phyloP scores from a whole-genome alignment of 352 stramenopile genomes.

The Globisporangium cystogenes region DNA sequence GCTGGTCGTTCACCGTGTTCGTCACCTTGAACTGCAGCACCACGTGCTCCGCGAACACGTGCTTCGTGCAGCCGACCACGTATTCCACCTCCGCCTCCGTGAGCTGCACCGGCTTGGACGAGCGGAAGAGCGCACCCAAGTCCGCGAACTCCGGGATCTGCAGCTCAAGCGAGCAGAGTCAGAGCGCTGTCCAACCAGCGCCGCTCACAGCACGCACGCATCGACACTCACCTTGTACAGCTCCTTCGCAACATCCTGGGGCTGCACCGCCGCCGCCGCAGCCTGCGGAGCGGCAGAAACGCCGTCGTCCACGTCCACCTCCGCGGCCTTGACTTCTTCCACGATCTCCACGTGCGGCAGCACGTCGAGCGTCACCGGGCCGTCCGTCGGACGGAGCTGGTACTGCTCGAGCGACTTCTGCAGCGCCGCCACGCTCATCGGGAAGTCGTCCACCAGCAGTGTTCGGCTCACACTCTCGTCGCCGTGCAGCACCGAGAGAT shows the following conservation, averaged over 20 bases:
- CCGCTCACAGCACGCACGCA: no score
- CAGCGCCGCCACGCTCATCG: constrained; percentile 61
- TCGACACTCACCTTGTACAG: constrained; percentile 84
- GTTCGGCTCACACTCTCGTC: constrained; percentile 46
- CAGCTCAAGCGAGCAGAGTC: not conserved
- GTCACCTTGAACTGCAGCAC: constrained; percentile 97
- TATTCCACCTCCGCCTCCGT: constrained; percentile 98
- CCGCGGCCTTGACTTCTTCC: constrained; percentile 30
- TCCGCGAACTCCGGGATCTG: constrained; percentile 94
- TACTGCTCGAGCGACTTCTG: constrained; percentile 89
- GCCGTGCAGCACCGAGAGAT: constrained; percentile 70
- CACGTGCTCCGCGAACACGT: constrained; percentile 96
- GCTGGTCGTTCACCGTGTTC: constrained; percentile 99
- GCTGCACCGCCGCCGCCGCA: constrained; percentile 26
- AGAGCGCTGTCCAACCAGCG: no score
- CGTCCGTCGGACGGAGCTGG: constrained; percentile 63
- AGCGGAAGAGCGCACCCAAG: constrained; percentile 93
- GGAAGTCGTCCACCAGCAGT: constrained; percentile 73
- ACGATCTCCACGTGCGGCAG: constrained; percentile 81
- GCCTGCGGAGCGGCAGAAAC: constrained; percentile 21
- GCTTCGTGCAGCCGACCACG: constrained; percentile 95
- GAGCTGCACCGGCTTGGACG: constrained; percentile 85
- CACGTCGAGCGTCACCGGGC: constrained; percentile 74
- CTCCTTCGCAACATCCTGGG: constrained; percentile 83
- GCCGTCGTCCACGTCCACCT: constrained; percentile 29